These are phyloP conservation scores for Gossypium schwendimanii DNA, from an alignment of 441 rosid genomes.

Conservation along the genomic window DNA sequence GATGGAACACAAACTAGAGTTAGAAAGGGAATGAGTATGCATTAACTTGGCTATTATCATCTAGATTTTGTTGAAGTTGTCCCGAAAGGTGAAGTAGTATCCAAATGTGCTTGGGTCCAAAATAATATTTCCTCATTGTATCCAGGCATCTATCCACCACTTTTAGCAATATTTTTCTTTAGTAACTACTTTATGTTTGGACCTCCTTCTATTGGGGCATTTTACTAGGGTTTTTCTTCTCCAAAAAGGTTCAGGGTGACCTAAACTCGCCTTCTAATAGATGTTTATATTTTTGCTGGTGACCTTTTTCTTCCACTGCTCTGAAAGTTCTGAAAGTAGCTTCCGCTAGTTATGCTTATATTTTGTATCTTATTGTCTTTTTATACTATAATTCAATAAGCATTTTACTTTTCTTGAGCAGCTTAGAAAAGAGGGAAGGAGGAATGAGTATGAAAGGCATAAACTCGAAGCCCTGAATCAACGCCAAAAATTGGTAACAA, in stretches of 20 bases:
- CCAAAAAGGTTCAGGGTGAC: not conserved
- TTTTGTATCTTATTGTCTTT: not conserved
- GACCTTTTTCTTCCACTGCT: not conserved
- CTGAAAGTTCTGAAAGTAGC: not conserved
- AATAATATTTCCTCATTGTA: not conserved
- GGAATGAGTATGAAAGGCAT: constrained; percentile 56
- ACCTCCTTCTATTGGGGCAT: not conserved
- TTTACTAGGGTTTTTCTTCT: not conserved
- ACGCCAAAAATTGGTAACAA: constrained; percentile 52
- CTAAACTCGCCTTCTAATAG: constrained; percentile 4
- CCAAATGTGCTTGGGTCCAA: not conserved
- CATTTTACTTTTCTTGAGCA: constrained; percentile 22
- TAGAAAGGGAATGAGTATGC: not conserved
- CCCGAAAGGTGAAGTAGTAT: not conserved
- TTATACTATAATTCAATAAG: not conserved
- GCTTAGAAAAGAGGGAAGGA: constrained; percentile 69
- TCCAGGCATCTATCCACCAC: not conserved
- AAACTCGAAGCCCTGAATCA: constrained; percentile 59
- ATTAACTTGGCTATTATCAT: not conserved
- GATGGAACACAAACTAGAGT: not conserved
- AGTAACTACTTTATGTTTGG: not conserved
- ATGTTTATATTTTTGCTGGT: not conserved
- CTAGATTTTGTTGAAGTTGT: not conserved
- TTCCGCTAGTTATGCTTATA: not conserved
- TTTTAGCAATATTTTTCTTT: not conserved